These are phyloP conservation scores for Albugo laibachii DNA, from an alignment of 352 stramenopile species.

Conservation along the genomic window DNA sequence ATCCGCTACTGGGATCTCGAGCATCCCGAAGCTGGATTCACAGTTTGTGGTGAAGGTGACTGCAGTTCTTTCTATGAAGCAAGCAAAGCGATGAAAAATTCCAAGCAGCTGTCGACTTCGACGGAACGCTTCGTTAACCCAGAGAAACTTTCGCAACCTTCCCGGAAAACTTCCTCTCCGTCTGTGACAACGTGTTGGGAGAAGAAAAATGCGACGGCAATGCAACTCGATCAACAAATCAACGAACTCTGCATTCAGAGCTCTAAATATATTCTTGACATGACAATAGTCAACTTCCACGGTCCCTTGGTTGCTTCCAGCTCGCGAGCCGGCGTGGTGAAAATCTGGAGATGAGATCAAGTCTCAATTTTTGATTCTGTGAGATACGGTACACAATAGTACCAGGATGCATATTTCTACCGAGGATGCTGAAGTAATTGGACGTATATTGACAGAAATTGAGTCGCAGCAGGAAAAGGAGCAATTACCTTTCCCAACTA, in stretches of 20 bases:
- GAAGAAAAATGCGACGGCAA: conserved; percentile 14
- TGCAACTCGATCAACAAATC: conserved; percentile 49
- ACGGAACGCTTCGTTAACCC: conserved; percentile 3
- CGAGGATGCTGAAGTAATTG: too few species aligned
- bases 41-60: conserved; percentile 77
- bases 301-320: conserved; percentile 83
- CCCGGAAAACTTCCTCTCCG: conserved; percentile 11
- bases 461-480: not conserved
- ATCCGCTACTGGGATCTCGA: conserved; percentile 96
- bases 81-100: conserved; percentile 15
- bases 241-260: too few species aligned
- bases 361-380: too few species aligned
- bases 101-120: too few species aligned
- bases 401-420: too few species aligned
- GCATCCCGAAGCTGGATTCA: conserved; percentile 85
- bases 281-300: conserved; percentile 86
- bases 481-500: not conserved
- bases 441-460: not conserved
- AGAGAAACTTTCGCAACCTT: not conserved
- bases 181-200: conserved; percentile 71
- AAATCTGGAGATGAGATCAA: conserved; percentile 81
- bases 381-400: too few species aligned
- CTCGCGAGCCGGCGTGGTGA: conserved; percentile 89
- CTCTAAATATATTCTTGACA: conserved; percentile 75
- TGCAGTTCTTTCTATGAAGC: conserved; percentile 78